Evolutionary conservation across 1,139 yeast genomes (phyloP).

Genomic region (Eremothecium gossypii): DNA sequence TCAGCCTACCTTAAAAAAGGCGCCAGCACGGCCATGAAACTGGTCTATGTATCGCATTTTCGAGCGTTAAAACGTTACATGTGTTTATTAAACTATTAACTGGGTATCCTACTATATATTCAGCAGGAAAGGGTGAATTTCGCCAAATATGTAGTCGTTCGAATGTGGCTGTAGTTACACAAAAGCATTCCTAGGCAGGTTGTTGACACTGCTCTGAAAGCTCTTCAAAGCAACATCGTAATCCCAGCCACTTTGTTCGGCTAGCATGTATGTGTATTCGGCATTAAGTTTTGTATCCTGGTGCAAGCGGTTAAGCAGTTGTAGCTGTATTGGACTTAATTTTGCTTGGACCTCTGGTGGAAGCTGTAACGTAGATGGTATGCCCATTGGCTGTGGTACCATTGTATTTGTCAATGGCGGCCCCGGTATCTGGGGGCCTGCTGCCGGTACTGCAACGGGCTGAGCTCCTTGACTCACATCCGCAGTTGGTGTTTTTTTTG

Average conservation of each 20-base stretch:
- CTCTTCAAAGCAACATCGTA: conserved; percentile 59
- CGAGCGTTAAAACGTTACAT: too few species aligned
- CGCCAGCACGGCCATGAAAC: too few species aligned
- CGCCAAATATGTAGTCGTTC: too few species aligned
- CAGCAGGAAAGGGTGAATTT: too few species aligned
- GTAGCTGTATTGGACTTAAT: conserved; percentile 51
- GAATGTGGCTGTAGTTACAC: conserved; percentile 9
- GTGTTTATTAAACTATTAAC: too few species aligned
- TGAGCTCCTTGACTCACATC: conserved; percentile 6
- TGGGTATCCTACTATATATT: too few species aligned
- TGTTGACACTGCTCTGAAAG: conserved; percentile 53
- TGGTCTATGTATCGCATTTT: too few species aligned
- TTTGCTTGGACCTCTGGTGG: conserved; percentile 45
- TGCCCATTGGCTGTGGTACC: conserved; percentile 15
- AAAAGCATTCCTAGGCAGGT: conserved; percentile 54
- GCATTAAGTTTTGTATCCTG: conserved; percentile 68
- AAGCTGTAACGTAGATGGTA: conserved; percentile 26
- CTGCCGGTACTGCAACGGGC: conserved; percentile 8
- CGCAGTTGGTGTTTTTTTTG: neutral
- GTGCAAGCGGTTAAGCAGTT: conserved; percentile 55
- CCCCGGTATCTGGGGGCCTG: conserved; percentile 10
- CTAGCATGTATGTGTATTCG: conserved; percentile 73
- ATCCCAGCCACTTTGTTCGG: conserved; percentile 86
- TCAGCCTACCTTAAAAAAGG: too few species aligned
- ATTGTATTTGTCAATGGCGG: conserved; percentile 14